A percentile compares a stretch with the other conserved stretches of the same genome.
Conservation (phyloP, 2,329 filamentous ascomycete genomes). For the Colletotrichum eremochloae region DNA sequence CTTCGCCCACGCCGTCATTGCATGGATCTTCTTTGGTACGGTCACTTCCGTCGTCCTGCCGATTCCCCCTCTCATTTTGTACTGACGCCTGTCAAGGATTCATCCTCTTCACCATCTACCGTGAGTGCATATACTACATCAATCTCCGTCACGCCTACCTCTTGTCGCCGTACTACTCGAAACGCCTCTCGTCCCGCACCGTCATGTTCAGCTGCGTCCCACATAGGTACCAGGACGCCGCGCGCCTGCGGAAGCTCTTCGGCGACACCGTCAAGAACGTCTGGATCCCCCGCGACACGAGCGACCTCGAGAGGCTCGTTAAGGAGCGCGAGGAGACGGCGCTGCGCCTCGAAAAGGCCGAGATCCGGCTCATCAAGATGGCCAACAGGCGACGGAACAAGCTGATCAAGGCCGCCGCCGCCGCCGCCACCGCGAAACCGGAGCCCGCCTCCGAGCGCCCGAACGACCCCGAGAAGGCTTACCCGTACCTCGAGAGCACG, state of each 20-base stretch:
- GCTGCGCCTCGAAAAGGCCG: conserved; percentile 84
- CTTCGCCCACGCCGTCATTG: conserved; percentile 85
- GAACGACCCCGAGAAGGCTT: conserved; percentile 42
- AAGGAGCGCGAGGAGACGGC: conserved; percentile 81
- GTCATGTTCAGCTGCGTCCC: conserved; percentile 94
- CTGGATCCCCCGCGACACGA: conserved; percentile 84
- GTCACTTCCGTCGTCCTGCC: not conserved
- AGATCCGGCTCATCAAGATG: conserved; percentile 83
- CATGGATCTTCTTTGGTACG: conserved; percentile 81
- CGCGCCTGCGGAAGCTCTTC: conserved; percentile 81
- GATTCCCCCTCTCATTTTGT: no score
- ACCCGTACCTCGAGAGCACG: conserved; percentile 47
- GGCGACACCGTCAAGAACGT: conserved; percentile 83
- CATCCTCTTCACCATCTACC: conserved; percentile 88
- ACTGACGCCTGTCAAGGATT: conserved; percentile 64
- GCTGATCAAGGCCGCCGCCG: conserved; percentile 39
- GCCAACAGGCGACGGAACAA: conserved; percentile 64
- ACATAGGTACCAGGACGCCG: conserved; percentile 78
- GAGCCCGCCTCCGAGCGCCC: conserved; percentile 43
- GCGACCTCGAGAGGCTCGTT: conserved; percentile 81
- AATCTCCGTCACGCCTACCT: conserved; percentile 94
- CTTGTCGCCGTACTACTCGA: conserved; percentile 85
- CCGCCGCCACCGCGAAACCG: not conserved
- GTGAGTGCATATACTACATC: conserved; percentile 93
- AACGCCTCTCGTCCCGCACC: conserved; percentile 88